Evolutionary conservation across 2,329 filamentous ascomycete genomes (phyloP).

Genomic region (Stemphylium beticola): DNA sequence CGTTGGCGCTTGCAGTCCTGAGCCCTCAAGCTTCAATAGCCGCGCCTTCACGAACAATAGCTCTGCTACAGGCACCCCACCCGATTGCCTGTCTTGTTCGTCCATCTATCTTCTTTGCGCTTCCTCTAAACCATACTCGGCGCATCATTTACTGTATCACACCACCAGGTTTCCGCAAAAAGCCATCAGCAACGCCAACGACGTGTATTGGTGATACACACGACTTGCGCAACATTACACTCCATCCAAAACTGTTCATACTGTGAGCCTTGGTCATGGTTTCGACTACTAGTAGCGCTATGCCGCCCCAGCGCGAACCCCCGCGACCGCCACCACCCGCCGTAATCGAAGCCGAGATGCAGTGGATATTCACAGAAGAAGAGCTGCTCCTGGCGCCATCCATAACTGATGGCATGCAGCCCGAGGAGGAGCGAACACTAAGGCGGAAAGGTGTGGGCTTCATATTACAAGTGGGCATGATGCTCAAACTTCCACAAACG

Average conservation of each 20-base stretch:
- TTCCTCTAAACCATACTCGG: neutral
- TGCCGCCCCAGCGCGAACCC: constrained; percentile 36
- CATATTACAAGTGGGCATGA: constrained; percentile 90
- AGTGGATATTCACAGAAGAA: constrained; percentile 89
- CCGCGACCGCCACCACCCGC: constrained; percentile 51
- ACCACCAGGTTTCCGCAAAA: neutral
- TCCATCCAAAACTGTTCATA: neutral
- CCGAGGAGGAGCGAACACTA: constrained; percentile 77
- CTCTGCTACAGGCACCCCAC: neutral
- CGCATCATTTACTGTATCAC: neutral
- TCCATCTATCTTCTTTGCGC: neutral
- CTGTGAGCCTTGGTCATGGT: constrained; percentile 32
- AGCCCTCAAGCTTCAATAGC: constrained; percentile 10
- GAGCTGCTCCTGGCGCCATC: constrained; percentile 85
- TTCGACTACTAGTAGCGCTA: constrained; percentile 29
- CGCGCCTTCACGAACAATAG: constrained; percentile 9
- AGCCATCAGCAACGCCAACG: neutral
- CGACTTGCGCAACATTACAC: neutral
- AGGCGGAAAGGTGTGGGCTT: constrained; percentile 95
- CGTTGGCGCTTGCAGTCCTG: constrained; percentile 11
- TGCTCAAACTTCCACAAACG: constrained; percentile 89
- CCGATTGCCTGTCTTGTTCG: neutral
- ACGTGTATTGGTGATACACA: neutral
- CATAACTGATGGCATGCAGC: constrained; percentile 78
- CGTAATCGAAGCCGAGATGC: constrained; percentile 64